Percentiles rank a stretch among this genome's conserved stretches.
Conservation (phyloP, 2,329 filamentous ascomycete genomes). For the Onygena corvina region DNA sequence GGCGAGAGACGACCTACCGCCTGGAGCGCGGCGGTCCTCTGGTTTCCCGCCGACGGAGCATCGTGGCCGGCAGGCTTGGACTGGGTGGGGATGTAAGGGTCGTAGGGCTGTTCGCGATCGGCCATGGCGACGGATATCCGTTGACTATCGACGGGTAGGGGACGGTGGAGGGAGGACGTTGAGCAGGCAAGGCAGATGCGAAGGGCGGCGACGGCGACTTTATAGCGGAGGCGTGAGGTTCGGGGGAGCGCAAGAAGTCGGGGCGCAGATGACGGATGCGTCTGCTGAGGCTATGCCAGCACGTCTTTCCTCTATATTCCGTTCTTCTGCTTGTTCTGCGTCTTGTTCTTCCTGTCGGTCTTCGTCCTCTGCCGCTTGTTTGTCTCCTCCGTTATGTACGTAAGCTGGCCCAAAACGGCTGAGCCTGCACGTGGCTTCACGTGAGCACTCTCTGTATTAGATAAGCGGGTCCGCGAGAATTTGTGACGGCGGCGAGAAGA, state of each 20-base stretch:
- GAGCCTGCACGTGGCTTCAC: constrained; percentile 8
- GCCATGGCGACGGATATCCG: constrained; percentile 36
- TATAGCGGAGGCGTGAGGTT: not conserved
- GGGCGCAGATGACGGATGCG: not conserved
- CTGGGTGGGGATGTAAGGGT: constrained; percentile 75
- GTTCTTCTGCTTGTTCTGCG: not conserved
- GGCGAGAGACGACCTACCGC: constrained; percentile 53
- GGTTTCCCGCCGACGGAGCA: constrained; percentile 45
- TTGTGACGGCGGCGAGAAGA: too few species aligned
- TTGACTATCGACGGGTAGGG: not conserved
- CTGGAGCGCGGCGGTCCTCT: constrained; percentile 63
- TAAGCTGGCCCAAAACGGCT: not conserved
- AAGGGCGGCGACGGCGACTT: not conserved
- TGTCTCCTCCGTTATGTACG: not conserved
- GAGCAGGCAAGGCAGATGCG: not conserved
- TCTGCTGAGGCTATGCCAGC: not conserved
- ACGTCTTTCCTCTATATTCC: not conserved
- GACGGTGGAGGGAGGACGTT: not conserved
- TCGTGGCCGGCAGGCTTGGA: constrained; percentile 33
- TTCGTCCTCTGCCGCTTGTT: not conserved
- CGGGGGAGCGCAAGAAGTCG: not conserved
- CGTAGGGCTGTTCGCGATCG: constrained; percentile 57
- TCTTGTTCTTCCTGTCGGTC: not conserved
- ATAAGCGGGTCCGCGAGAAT: too few species aligned
- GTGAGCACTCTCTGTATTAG: too few species aligned